Evolutionary conservation across 441 rosid species (phyloP), one percentile per base, ranked within the genome.

Genomic region (Brassica balearica): DNA sequence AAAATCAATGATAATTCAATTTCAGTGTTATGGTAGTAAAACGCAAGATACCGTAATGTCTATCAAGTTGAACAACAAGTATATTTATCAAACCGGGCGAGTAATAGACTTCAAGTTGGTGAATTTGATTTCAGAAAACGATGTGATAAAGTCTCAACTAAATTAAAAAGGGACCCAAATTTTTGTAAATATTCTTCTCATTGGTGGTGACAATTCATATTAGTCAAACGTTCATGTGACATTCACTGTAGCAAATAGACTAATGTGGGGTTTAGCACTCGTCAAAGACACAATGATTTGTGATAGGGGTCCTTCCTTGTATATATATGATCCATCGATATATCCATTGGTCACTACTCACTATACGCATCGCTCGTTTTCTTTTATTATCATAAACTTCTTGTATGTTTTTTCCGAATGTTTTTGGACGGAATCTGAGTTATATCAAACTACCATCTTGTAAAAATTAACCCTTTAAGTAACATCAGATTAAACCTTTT

Each of bases 121-220:
- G 25, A 43, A 11, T 27, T 11, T 68, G 23, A 67, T 11, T 43
- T 59, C n/a, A 29, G 55, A 2, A 2, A 67, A 23, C 43, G 43
- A 0, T 41, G 60, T 67, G 66, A 66, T 59, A 22, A 38, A 23
- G 36, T 46, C 48, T 34, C 34, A 48, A 34, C 43, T 9, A 62
- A 43, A 62, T 51, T 14, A 19, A 43, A 55, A 63, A 15, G 27
- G 56, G 55, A 14, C 62, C 62, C 53, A 36, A 0, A 22, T 0
- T 10, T 22, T 77, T 41, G 15, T 8, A 72, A 29, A 29, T 65
- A 77, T 59, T 71, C 43, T 58, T 20, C 53, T 29, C 6, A 72
- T 43, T 43, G 73, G 77, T 78, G 72, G 77, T 58, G 81, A 78
- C 73, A 72, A 46, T 67, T 72, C 69, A 46, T 78, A 59, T n/a